Evolutionary conservation across 345 rosid genomes (phyloP).

Genomic region (Syzygium grande): DNA sequence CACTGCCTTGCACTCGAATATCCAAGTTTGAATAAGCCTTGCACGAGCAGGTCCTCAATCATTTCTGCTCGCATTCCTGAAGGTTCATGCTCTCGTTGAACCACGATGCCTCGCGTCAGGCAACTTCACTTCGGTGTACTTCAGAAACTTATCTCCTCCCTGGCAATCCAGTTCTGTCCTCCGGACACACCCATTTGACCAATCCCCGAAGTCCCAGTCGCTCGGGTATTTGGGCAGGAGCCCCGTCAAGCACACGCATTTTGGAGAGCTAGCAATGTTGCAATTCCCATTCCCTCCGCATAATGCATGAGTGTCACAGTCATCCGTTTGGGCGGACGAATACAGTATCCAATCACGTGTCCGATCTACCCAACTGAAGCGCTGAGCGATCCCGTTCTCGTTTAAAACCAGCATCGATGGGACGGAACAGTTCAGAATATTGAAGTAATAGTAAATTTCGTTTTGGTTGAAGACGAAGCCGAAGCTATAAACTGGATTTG

Average conservation of each 20-base stretch:
- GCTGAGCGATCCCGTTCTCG: constrained; percentile 8
- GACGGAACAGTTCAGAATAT: not conserved
- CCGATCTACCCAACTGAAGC: constrained; percentile 12
- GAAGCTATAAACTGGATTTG: constrained; percentile 4
- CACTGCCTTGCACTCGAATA: constrained; percentile 18
- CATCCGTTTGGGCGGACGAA: constrained; percentile 18
- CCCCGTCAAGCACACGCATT: constrained; percentile 33
- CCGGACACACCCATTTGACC: constrained; percentile 32
- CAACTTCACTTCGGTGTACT: constrained; percentile 5
- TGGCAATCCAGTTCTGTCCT: constrained; percentile 6
- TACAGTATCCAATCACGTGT: constrained; percentile 9
- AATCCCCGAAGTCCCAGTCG: constrained; percentile 22
- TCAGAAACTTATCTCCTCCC: constrained; percentile 4
- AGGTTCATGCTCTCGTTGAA: constrained; percentile 16
- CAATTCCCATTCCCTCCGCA: constrained; percentile 37
- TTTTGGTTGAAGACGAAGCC: constrained; percentile 15
- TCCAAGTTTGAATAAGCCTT: constrained; percentile 15
- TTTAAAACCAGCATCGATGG: constrained; percentile 13
- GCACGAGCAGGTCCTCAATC: constrained; percentile 29
- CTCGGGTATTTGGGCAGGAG: constrained; percentile 13
- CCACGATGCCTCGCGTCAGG: constrained; percentile 10
- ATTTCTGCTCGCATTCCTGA: constrained; percentile 14
- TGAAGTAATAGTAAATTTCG: constrained; percentile 24
- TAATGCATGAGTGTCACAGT: constrained; percentile 18
- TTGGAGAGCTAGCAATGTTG: constrained; percentile 18